Base-by-base conservation (phyloP, 2,329 filamentous ascomycete species). In the Setomelanomma holmii region DNA sequence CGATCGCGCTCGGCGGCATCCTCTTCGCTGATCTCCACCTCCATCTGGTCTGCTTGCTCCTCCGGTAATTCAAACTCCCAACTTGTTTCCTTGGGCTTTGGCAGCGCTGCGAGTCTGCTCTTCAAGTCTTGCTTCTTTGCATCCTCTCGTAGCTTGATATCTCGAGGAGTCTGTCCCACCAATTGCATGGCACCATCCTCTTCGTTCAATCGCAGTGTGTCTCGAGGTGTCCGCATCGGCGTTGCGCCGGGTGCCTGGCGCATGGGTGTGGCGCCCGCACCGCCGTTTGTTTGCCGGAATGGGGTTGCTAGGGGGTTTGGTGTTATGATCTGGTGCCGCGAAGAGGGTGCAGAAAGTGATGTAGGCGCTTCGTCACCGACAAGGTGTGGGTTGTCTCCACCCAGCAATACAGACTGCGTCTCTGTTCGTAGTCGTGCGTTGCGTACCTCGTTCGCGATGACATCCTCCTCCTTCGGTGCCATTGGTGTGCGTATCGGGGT, bases 251-350 rank as follows among this genome's bases (percentile, higher is more conserved):
- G 84, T 4, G 85, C 84, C 47, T 82, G 78, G 12, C 57, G 69
- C 66, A 83, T 76, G 4, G 86, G 85, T 21, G 90, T 96, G 11
- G 88, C 86, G 21, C 85, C 88, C 22, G 85, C 79, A 20, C 86
- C 89, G 1, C 79, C 75, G 35, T 76, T 77, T 20, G 79, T 84
- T 55, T 86, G 80, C 47, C 90, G 84, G 60, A 96, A 83, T 1
- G 95, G 95, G 0, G 95, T 99, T 0, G 95, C 93, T 80, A 99
- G 83, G 0, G 95, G 95, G 70, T 99, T 99, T 0, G 95, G 95
- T 0, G 95, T 99, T n/a, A 92, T 84, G 49, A 93, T 85, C 27
- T 87, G 82, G 56, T 96, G 89, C 67, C 87, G 89, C 51, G 90
- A 86, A 33, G 93, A 92, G 1, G 91, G 85, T 34, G 92, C 89